These are phyloP conservation scores for Cordyceps fumosorosea DNA, from an alignment of 2,329 filamentous ascomycete species.

Conservation along the genomic window DNA sequence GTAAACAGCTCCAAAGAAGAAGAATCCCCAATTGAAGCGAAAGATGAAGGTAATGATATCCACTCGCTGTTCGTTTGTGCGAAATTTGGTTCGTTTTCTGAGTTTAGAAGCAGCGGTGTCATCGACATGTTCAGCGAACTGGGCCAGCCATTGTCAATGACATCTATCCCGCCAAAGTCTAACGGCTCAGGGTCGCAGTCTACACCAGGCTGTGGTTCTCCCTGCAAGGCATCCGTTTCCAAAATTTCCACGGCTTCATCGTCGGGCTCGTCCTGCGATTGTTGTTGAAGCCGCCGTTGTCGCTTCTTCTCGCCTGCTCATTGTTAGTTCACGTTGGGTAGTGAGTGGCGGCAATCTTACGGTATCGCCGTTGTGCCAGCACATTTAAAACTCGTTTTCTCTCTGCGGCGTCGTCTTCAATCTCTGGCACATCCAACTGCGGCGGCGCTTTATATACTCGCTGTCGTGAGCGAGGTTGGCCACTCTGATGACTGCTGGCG, in stretches of 20 bases:
- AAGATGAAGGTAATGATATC: background rate
- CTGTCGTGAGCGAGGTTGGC: conserved; percentile 30
- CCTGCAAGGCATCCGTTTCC: background rate
- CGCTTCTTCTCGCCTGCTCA: conserved; percentile 28
- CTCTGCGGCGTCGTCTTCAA: conserved; percentile 44
- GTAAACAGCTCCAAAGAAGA: background rate
- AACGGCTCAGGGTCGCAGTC: background rate
- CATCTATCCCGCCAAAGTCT: conserved; percentile 14
- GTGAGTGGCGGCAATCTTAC: conserved; percentile 23
- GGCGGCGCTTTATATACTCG: conserved; percentile 33
- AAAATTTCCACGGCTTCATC: background rate
- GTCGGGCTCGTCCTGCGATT: conserved; percentile 11
- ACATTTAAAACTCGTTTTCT: conserved; percentile 48
- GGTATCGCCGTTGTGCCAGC: conserved; percentile 47
- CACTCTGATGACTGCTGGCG: conserved; percentile 7
- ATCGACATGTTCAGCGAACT: conserved; percentile 17
- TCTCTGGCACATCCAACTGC: conserved; percentile 38
- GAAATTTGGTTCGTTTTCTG: background rate
- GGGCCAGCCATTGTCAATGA: conserved; percentile 17
- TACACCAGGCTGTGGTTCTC: background rate
- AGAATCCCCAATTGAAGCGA: background rate
- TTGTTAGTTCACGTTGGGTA: background rate
- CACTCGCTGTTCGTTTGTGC: background rate
- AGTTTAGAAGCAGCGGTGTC: conserved; percentile 15
- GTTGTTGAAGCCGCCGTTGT: conserved; percentile 21